Evolutionary conservation across 2,329 filamentous ascomycete species (phyloP), one percentile per base, ranked within the genome.

Genomic region (Meredithiella fracta): DNA sequence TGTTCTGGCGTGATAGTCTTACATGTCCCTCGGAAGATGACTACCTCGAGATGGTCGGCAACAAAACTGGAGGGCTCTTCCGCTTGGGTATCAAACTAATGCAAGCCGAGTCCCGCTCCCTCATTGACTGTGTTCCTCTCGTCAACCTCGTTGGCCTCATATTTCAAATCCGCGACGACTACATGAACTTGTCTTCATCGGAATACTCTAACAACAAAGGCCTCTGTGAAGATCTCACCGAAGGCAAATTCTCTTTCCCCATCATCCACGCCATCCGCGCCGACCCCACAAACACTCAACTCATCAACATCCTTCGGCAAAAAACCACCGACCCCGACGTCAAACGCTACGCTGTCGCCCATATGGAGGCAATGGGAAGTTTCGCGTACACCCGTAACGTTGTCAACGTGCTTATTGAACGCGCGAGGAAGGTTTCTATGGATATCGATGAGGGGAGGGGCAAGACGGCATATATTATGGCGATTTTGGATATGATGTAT

Each of bases 221-320:
- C 52, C 78, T 95, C 62, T 94, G 87, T 68, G 91, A 97, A 72
- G 92, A 97, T 69, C 71, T 97, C 63, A 96, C 89, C 1, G 92
- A 97, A 71, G 91, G 91, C 60, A 97, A 97, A 74, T 96, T 96
- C 72, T 91, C 85, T 25, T 96, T 96, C 67, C 89, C 90, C 42
- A 83, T 97, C 64, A 95, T 97, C 64, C 91, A 97, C 71, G 85
- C 85, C 67, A 94, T 97, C 62, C 85, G 86, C 59, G 72, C 83
- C 59, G 79, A 89, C 65, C 86, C 79, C 17, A 70, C 72, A 29
- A 86, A 89, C 65, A 73, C 85, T 62, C 83, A 94, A 64, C 77
- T 98, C 56, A 78, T 96, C 67, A 95, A 92, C 65, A 96, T 97
- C 56, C 74, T 97, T 44, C 87, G 87, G 69, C 90, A 96, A 68